Evolutionary conservation across 352 stramenopile genomes (phyloP), one percentile per base, ranked within the genome.

Genomic region (Globisporangium megalacanthum): DNA sequence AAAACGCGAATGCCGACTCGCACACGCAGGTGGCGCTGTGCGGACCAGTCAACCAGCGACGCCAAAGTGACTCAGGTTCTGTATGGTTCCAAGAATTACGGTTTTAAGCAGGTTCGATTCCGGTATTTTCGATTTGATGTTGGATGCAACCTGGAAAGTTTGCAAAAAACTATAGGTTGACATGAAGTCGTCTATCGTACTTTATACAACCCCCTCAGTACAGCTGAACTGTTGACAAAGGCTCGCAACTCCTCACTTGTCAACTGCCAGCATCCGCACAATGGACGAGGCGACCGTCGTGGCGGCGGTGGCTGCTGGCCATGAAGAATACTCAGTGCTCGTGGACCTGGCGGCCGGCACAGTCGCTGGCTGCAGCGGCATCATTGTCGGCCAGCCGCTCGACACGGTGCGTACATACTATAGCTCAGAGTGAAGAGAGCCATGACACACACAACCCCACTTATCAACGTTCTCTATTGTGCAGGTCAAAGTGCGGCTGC

Each of bases 361-460:
- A 36, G 49, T 81, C 35, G 76, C 67, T 19, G 76, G 76, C 37
- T 76, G 67, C 62, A 73, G 64, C 55, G 73, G 75, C 48, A 83
- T 83, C 45, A 66, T 86, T 61, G 75, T 83, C 15, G 75, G 75
- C 1, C 75, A 86, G 68, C 75, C 75, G 9, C 81, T 86, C 56
- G 75, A 86, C 47, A 86, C 75, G 61, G 65, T 74, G 61, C 37
- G 62, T 41, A 11, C 5, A n/a, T n/a, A n/a, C n/a, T n/a, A n/a
- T n/a, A 22, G 11, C 37, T 44, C 37, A 14, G 37, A 44, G 37
- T 13, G 37, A 6, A 14, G 5, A 17, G 14, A 46, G 41, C 4
- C 41, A 14, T 10, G 13, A 39, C 29, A 11, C n/a, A n/a, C n/a
- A n/a, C n/a, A n/a, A n/a, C n/a, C n/a, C n/a, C 10, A 22, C n/a